Evolutionary conservation across 2,329 filamentous ascomycete species (phyloP).

Genomic region (Mollisiaceae sp.): DNA sequence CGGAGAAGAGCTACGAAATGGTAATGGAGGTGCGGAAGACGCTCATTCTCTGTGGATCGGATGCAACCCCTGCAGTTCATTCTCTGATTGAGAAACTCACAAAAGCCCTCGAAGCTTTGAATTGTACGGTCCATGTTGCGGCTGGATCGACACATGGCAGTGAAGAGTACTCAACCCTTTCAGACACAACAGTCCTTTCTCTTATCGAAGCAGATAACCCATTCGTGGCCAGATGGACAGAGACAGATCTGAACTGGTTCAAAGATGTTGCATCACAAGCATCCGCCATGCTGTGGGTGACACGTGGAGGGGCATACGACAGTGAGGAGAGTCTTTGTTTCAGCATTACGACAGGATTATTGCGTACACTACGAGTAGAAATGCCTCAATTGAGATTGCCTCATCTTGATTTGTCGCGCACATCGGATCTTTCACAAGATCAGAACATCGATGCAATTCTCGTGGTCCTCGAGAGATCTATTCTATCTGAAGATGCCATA

Average conservation of each 20-base stretch:
- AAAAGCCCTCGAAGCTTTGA: neutral
- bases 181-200: slow-evolving; percentile 7
- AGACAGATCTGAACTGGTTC: slow-evolving; percentile 5
- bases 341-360: slow-evolving; percentile 15
- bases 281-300: slow-evolving; percentile 12
- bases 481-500: neutral
- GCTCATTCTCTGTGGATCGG: neutral
- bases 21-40: neutral
- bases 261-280: slow-evolving; percentile 8
- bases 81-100: neutral
- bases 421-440: neutral
- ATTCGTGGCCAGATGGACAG: slow-evolving; percentile 10
- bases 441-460: slow-evolving; percentile 10
- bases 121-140: neutral
- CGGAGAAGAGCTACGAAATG: neutral
- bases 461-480: neutral
- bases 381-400: slow-evolving; percentile 17
- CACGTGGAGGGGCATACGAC: slow-evolving; percentile 10
- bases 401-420: slow-evolving; percentile 11
- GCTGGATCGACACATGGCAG: neutral
- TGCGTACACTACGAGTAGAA: slow-evolving; percentile 17
- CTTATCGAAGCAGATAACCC: slow-evolving; percentile 15
- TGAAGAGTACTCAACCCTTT: neutral
- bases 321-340: slow-evolving; percentile 13
- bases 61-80: neutral